phyloP scores from a whole-genome alignment of 2,329 filamentous ascomycete species.

The Ophiostoma fasciatum region DNA sequence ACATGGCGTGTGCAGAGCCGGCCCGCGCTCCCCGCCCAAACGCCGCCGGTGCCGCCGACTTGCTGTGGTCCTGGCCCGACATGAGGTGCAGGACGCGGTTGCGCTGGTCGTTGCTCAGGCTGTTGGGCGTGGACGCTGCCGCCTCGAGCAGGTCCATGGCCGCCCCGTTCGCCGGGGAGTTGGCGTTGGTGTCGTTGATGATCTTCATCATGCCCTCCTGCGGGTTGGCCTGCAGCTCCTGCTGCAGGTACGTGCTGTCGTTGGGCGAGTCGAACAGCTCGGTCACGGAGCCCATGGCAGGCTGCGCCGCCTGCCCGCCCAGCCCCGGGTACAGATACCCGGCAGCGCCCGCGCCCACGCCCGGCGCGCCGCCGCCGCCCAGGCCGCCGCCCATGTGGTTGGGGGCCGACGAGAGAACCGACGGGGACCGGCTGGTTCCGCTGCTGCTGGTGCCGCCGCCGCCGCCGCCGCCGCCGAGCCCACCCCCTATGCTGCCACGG shows the following conservation, averaged over 20 bases:
- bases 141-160: slow-evolving; percentile 40
- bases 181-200: slow-evolving; percentile 48
- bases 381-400: slow-evolving; percentile 13
- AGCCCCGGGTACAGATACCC: background rate
- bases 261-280: slow-evolving; percentile 42
- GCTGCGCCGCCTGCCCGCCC: background rate
- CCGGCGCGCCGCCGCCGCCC: background rate
- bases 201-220: slow-evolving; percentile 51
- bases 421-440: no score
- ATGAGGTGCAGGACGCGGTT: slow-evolving; percentile 45
- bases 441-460: background rate
- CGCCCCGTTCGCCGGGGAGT: slow-evolving; percentile 22
- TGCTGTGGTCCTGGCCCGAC: slow-evolving; percentile 27
- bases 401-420: background rate
- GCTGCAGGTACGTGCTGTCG: slow-evolving; percentile 33
- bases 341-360: background rate
- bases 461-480: background rate
- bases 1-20: slow-evolving; percentile 10
- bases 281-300: slow-evolving; percentile 37
- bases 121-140: slow-evolving; percentile 39
- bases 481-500: no score
- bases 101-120: slow-evolving; percentile 40
- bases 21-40: no score
- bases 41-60: slow-evolving; percentile 10
- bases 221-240: slow-evolving; percentile 41